Evolutionary conservation across 441 rosid genomes (phyloP), one percentile per base, ranked within the genome.

Genomic region (Bruguiera hainesii): DNA sequence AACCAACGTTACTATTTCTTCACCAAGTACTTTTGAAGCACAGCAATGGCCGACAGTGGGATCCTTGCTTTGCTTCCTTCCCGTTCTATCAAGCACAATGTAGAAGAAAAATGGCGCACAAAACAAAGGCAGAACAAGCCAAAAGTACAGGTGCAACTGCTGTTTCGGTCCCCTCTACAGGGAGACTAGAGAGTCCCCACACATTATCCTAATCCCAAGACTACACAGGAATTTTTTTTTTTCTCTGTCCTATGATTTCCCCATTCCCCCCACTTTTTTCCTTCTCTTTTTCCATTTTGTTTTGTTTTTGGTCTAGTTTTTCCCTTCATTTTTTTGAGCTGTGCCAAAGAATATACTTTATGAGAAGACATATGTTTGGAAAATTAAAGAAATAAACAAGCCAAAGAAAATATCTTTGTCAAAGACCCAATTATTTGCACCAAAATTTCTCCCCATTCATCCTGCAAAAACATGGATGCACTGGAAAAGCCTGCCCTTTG

Each of bases 171-270:
- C 31, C 50, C 50, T 42, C 31, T 18, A 39, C 53, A 4, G 60
- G 29, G 28, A 37, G 52, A 52, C 66, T 69, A 37, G 42, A 31
- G 46, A 63, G 67, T 18, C 64, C 69, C 68, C 64, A 31, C 50
- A 15, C 25, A 57, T 42, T 46, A 49, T 49, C 35, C 46, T 28
- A 39, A 19, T 48, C 11, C 30, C 16, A 25, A 2, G 28, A 11
- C 31, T 56, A 5, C 18, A 42, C 48, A 42, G 16, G 48, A 11
- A 1, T 42, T 37, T 33, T 33, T 7, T 33, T 3, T 37, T 23
- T 25, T 15, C 0, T 4, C 3, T 7, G 10, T 8, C 55, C 20
- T 8, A 26, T 28, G 28, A 10, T 57, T 29, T 7, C 37, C 6
- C 37, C 10, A 26, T 26, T 26, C 26, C 2, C 1, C 37, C 10